These are phyloP conservation scores for Mycena kentingensis DNA, from an alignment of 768 basidiomycete species.

Conservation along the genomic window DNA sequence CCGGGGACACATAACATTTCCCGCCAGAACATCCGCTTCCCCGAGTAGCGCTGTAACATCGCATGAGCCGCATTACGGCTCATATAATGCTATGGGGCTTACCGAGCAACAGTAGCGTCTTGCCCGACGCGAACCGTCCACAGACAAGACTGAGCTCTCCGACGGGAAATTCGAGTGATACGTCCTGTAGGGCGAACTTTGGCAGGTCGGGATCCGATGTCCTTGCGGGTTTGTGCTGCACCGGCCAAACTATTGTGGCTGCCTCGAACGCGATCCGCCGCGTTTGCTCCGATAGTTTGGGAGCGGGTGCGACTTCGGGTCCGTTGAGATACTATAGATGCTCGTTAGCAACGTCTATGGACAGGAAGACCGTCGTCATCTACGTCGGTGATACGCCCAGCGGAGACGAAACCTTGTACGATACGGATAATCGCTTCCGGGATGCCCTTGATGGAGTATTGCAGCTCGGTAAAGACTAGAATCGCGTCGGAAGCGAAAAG, in stretches of 20 bases:
- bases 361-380: neutral
- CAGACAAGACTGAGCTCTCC: constrained; percentile 65
- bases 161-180: constrained; percentile 57
- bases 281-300: constrained; percentile 41
- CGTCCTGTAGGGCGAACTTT: constrained; percentile 57
- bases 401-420: constrained; percentile 19
- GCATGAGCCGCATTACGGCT: neutral
- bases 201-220: constrained; percentile 49
- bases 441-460: constrained; percentile 61
- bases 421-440: constrained; percentile 69
- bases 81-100: neutral
- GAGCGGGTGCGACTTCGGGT: constrained; percentile 53
- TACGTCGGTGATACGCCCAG: constrained; percentile 6
- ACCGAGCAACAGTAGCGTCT: constrained; percentile 61
- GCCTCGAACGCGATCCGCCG: constrained; percentile 54
- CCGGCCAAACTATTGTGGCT: constrained; percentile 69
- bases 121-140: constrained; percentile 67
- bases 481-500: neutral
- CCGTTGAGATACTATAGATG: constrained; percentile 66
- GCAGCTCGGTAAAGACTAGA: constrained; percentile 62
- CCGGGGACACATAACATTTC: constrained; percentile 61
- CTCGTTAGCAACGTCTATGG: constrained; percentile 30
- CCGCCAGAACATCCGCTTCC: constrained; percentile 63
- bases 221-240: constrained; percentile 40
- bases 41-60: constrained; percentile 54